These are phyloP conservation scores for Tagetes erecta DNA, from an alignment of 129 eudicot genomes.

Conservation along the genomic window DNA sequence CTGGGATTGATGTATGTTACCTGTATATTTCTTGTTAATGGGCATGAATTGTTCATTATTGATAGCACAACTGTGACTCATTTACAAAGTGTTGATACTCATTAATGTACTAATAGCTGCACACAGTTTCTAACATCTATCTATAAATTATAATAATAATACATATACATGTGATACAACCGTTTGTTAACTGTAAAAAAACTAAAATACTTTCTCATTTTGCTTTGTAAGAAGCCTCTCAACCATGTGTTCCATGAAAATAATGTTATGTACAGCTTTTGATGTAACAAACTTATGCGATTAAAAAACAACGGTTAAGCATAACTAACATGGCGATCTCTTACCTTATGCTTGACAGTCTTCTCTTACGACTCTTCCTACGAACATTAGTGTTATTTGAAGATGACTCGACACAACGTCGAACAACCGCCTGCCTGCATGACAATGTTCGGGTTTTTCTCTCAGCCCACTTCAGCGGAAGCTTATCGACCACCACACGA, in stretches of 20 bases:
- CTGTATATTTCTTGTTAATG: constrained; percentile 10
- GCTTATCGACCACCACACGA: constrained; percentile 54
- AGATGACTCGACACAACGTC: constrained; percentile 21
- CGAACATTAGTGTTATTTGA: constrained; percentile 30
- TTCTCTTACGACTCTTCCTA: constrained; percentile 63
- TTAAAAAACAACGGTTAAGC: background rate
- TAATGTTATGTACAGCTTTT: constrained; percentile 13
- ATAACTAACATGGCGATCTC: background rate
- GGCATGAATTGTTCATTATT: background rate
- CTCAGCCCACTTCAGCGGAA: constrained; percentile 69
- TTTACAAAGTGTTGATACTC: background rate
- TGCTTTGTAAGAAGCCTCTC: background rate
- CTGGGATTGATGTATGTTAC: constrained; percentile 7
- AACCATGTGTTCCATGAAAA: background rate
- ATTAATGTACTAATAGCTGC: too few relatives aligned
- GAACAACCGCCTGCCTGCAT: constrained; percentile 34
- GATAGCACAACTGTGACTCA: background rate
- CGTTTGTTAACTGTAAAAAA: background rate
- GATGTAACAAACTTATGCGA: background rate
- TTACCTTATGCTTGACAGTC: constrained; percentile 62
- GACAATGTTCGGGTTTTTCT: constrained; percentile 56
- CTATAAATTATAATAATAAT: too few relatives aligned
- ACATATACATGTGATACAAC: too few relatives aligned
- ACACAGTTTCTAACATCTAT: too few relatives aligned
- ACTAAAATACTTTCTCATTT: background rate